Evolutionary conservation across 140 eudicot species (phyloP).

Genomic region (Flaveria floridana): DNA sequence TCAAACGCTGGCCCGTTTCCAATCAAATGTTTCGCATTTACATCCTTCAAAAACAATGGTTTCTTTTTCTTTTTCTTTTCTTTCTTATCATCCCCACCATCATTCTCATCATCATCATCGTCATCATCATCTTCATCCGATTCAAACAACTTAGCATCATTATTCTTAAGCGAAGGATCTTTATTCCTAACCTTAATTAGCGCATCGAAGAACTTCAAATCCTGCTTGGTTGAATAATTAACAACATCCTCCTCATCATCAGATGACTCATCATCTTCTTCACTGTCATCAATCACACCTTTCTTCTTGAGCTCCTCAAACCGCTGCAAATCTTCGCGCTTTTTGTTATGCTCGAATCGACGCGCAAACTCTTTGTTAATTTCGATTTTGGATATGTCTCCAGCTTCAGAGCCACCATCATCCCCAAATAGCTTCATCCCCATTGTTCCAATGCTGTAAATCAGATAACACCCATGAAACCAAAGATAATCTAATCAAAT

Average conservation of each 20-base stretch:
- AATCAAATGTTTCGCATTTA: conserved; percentile 56
- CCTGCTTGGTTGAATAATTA: conserved; percentile 43
- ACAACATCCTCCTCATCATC: conserved; percentile 42
- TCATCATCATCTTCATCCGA: conserved; percentile 36
- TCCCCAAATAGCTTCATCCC: conserved; percentile 53
- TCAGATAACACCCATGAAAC: background rate
- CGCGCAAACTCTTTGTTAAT: conserved; percentile 61
- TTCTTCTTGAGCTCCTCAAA: conserved; percentile 65
- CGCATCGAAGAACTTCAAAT: conserved; percentile 49
- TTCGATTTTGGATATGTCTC: conserved; percentile 55
- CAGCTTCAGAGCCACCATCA: conserved; percentile 38
- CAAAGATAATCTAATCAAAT: background rate
- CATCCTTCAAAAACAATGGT: conserved; percentile 71
- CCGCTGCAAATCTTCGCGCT: conserved; percentile 76
- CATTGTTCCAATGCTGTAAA: conserved; percentile 32
- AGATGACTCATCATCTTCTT: conserved; percentile 42
- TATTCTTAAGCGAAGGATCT: conserved; percentile 54
- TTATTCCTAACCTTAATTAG: conserved; percentile 58
- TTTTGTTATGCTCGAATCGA: conserved; percentile 75
- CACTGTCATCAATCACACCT: conserved; percentile 50
- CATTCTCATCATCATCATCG: conserved; percentile 21
- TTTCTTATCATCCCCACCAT: background rate
- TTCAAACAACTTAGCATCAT: conserved; percentile 54
- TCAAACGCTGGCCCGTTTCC: conserved; percentile 71
- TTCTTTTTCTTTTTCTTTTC: conserved; percentile 42